Base-by-base conservation (phyloP, 345 rosid genomes). In the Populus pruinosa region DNA sequence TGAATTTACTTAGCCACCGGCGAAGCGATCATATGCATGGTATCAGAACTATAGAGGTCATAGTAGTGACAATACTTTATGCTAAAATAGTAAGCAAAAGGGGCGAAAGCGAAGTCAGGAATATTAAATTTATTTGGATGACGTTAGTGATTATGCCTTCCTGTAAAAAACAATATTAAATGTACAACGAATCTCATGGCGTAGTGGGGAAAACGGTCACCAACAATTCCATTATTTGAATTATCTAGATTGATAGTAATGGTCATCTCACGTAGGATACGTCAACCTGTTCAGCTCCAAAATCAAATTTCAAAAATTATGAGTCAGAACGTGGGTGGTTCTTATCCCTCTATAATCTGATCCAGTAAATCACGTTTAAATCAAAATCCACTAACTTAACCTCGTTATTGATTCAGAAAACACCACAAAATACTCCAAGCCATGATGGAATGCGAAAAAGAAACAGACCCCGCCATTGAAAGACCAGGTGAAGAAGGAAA, bases 391-490 rank as follows among this genome's bases (percentile, higher is more conserved):
- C 76, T 4, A 17, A 78, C 71, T 41, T 21, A 56, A 38, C 31
- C 68, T 68, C 23, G 31, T 55, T 44, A 38, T 67, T 72, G 73
- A 55, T 70, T 70, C 74, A 23, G 67, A 65, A 76, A 75, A 23
- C 77, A 49, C 75, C 66, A 33, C 79, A 16, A 38, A 20, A 8
- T 12, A 31, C 6, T 20, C 38, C 35, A 49, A n/a, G 33, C 6
- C 72, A 65, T 67, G 31, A 74, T 36, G 35, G 44, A 82, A 73
- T 50, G 69, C 31, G 8, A 69, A 7, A 33, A 80, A 49, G 73
- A 35, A 17, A 47, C 31, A 80, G 76, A 77, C 81, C 81, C 85
- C 79, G 73, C 75, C 44, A 83, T 83, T 87, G 80, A 77, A 84
- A 76, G 75, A 76, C 62, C 71, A 35, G 13, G 67, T 9, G 5